These are phyloP conservation scores for Claviceps sorghi DNA, from an alignment of 2,329 filamentous ascomycete species.

Conservation along the genomic window DNA sequence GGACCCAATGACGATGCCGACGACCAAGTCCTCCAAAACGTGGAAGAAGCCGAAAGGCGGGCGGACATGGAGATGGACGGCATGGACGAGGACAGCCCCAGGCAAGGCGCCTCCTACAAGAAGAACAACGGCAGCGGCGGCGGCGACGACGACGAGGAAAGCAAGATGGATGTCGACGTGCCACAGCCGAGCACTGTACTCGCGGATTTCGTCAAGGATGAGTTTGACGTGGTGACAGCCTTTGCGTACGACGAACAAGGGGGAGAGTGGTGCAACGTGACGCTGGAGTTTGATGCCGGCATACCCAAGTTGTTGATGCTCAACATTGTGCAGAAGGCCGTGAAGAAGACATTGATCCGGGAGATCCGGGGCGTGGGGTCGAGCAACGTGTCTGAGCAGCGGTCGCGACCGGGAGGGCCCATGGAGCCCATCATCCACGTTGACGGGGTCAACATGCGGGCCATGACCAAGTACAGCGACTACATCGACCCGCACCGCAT, in stretches of 20 bases:
- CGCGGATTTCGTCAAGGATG: conserved; percentile 48
- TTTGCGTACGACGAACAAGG: conserved; percentile 67
- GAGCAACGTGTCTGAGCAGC: conserved; percentile 52
- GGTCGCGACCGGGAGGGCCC: conserved; percentile 20
- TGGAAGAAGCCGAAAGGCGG: conserved; percentile 42
- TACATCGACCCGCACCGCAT: conserved; percentile 76
- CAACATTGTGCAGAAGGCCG: conserved; percentile 70
- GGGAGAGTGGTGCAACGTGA: conserved; percentile 66
- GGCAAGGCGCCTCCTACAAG: conserved; percentile 18
- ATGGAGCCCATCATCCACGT: conserved; percentile 50
- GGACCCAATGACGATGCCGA: conserved; percentile 90
- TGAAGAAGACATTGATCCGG: conserved; percentile 69
- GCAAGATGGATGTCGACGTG: conserved; percentile 24
- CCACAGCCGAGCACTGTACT: conserved; percentile 31
- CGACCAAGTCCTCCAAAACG: conserved; percentile 51
- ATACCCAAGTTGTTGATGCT: conserved; percentile 89
- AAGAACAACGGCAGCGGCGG: conserved; percentile 23
- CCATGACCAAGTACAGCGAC: conserved; percentile 79
- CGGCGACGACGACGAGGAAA: conserved; percentile 9
- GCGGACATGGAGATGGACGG: conserved; percentile 35
- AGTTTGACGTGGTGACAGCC: conserved; percentile 50
- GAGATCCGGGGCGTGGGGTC: conserved; percentile 63
- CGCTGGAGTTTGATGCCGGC: conserved; percentile 64
- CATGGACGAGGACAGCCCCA: conserved; percentile 36
- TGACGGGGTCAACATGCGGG: conserved; percentile 72